Conservation (phyloP, 495 filamentous ascomycete species). For the Podospora appendiculata region DNA sequence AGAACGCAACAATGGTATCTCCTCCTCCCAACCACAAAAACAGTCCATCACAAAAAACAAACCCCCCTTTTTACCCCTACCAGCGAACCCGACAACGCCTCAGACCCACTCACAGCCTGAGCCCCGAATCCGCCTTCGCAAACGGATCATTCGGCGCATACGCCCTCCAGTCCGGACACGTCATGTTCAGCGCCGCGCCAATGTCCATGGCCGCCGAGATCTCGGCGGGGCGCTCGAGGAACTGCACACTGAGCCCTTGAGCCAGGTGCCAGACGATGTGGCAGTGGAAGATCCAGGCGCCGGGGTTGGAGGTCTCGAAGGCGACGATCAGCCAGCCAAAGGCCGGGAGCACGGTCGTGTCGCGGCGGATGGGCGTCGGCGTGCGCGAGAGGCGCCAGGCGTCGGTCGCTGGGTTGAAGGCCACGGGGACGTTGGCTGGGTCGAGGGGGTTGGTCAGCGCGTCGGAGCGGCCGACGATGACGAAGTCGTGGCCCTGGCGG, state of each 20-base stretch:
- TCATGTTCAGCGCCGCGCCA: background rate
- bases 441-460: constrained; percentile 18
- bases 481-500: constrained; percentile 9
- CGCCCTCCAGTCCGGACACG: background rate
- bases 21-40: no score
- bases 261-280: constrained; percentile 42
- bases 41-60: no score
- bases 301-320: constrained; percentile 46
- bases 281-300: constrained; percentile 35
- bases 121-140: background rate
- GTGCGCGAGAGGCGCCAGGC: background rate
- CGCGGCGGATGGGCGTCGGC: constrained; percentile 32
- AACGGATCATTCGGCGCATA: background rate
- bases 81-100: no score
- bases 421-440: constrained; percentile 39
- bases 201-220: background rate
- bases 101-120: no score
- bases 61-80: no score
- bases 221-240: constrained; percentile 27
- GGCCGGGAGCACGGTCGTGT: constrained; percentile 40
- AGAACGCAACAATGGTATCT: no score
- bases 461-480: constrained; percentile 25
- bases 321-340: constrained; percentile 37
- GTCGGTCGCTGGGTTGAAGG: constrained; percentile 19
- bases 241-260: constrained; percentile 38